Base-by-base conservation (phyloP, 1,284 basidiomycete genomes). In the Puccinia hordei region DNA sequence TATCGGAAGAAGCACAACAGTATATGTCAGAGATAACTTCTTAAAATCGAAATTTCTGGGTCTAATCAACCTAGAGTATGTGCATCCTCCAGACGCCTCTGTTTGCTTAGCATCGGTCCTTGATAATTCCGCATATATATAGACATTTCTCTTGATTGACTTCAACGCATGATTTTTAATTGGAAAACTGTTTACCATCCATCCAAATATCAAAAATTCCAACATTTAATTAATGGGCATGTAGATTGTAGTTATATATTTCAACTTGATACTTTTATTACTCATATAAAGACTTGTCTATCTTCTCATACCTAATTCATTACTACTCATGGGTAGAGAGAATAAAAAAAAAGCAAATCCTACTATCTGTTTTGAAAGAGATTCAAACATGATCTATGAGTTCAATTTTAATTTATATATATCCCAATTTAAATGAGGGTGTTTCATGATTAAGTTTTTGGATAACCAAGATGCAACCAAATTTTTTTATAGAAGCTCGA, bases 1-100 rank as follows among this genome's bases (percentile, higher is more conserved):
- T 59, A 44, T 44, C 51, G 59, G 33, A 27, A 41, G 22, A 59
- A 59, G 72, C 72, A 59, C 13, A 9, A 15, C 53, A 73, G 22
- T 73, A 51, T 30, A 49, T 71, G 68, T 33, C 27, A 30, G 46
- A 53, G 46, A 51, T 2, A 27, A 24, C 53, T 35, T 53, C 68
- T 19, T 46, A 59, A 24, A 24, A 24, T 9, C 13, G n/a, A 53
- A 44, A 51, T 22, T 8, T 51, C 17, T 10, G 38, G 33, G 30
- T 0, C 27, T 5, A 66, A 24, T 17, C 3, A 3, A 38, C 33
- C 38, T 46, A 12, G 63, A 66, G 41, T 24, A 35, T 10, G n/a
- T n/a, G 44, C 13, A 38, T 35, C 63, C 41, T 35, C 15, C 38
- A 1, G 13, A 41, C 38, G 6, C 24, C 0, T 46, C 63, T 44